A percentile compares a stretch with the other conserved stretches of the same genome.
These are phyloP conservation scores for Leptodontidium sp. DNA, from an alignment of 2,329 filamentous ascomycete species.

Conservation along the genomic window DNA sequence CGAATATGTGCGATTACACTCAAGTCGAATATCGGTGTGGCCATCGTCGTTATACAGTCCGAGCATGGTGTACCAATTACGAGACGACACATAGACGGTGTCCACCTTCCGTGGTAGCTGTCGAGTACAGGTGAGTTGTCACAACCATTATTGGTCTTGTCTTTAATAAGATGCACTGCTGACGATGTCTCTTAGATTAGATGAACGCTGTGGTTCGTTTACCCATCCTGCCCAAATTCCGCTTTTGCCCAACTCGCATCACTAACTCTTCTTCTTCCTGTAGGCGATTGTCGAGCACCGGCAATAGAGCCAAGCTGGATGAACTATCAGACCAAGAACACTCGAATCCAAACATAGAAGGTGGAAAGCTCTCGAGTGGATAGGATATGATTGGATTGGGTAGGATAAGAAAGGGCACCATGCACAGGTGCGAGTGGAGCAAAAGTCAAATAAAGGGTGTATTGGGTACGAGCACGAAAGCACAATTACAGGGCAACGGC, in stretches of 20 bases:
- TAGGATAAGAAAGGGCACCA: not conserved
- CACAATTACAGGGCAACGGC: constrained; percentile 25
- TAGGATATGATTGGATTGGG: not conserved
- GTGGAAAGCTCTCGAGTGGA: not conserved
- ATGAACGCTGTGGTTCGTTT: constrained; percentile 44
- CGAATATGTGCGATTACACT: constrained; percentile 65
- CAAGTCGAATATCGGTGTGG: constrained; percentile 65
- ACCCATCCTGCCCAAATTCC: constrained; percentile 3
- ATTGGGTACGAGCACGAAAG: constrained; percentile 9
- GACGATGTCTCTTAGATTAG: constrained; percentile 38
- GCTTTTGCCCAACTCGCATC: not conserved
- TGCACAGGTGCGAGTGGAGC: not conserved
- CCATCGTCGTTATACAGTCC: constrained; percentile 62
- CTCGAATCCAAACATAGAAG: constrained; percentile 32
- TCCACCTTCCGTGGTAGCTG: constrained; percentile 57
- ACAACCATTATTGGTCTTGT: not conserved
- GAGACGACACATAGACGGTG: constrained; percentile 62
- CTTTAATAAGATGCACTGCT: constrained; percentile 23
- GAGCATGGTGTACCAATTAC: constrained; percentile 60
- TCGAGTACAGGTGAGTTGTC: constrained; percentile 41
- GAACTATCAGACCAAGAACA: constrained; percentile 31
- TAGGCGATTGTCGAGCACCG: constrained; percentile 42
- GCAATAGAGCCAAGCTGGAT: constrained; percentile 40
- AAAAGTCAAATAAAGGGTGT: not conserved
- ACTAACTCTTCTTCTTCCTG: constrained; percentile 8